These are phyloP conservation scores for Myxozyma vanderwaltii DNA, from an alignment of 805 yeast species.

Conservation along the genomic window DNA sequence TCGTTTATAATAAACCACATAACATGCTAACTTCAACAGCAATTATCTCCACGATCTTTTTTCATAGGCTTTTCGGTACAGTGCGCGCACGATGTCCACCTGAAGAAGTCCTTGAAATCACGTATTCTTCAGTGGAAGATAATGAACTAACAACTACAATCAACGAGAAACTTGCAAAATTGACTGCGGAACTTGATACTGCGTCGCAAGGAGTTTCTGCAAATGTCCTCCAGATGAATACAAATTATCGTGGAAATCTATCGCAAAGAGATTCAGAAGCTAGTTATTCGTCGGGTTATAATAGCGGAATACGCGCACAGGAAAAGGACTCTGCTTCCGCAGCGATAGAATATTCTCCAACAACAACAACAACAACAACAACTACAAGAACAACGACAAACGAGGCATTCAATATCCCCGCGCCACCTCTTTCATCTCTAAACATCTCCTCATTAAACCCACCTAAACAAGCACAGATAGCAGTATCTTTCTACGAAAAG, in stretches of 20 bases:
- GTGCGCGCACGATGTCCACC: constrained; percentile 52
- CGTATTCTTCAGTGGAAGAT: constrained; percentile 56
- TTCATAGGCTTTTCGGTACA: constrained; percentile 68
- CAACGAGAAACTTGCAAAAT: constrained; percentile 43
- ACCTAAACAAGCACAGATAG: constrained; percentile 14
- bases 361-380: background rate
- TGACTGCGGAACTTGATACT: constrained; percentile 37
- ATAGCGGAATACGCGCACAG: too few relatives aligned
- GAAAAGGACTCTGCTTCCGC: too few relatives aligned
- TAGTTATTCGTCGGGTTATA: too few relatives aligned
- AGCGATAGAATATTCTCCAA: too few relatives aligned
- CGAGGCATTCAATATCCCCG: constrained; percentile 9
- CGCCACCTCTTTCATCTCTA: constrained; percentile 16
- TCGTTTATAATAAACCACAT: background rate
- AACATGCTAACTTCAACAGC: constrained; percentile 43
- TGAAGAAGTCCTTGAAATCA: constrained; percentile 57
- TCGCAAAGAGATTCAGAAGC: background rate
- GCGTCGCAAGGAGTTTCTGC: constrained; percentile 19
- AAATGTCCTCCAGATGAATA: too few relatives aligned
- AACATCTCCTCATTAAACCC: constrained; percentile 13
- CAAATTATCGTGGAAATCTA: too few relatives aligned
- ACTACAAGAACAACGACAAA: background rate
- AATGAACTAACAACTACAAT: constrained; percentile 53
- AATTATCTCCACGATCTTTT: constrained; percentile 65
- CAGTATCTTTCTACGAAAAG: constrained; percentile 38